Conservation (phyloP, 768 basidiomycete species). For the Trametes coccinea region DNA sequence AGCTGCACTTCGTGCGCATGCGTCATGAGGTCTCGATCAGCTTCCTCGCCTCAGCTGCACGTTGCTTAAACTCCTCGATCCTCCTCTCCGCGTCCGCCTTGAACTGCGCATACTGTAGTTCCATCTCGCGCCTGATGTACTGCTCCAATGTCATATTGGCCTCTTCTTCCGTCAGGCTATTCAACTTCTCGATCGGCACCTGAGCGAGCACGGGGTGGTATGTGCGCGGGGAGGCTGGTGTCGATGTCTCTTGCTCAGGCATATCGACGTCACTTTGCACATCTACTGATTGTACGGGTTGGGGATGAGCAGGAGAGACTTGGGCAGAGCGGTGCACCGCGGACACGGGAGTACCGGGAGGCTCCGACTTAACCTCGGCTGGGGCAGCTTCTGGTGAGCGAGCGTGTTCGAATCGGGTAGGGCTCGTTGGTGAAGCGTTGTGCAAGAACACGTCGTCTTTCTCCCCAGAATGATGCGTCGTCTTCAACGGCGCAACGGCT, state of each 20-base stretch:
- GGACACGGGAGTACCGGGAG: slow-evolving; percentile 11
- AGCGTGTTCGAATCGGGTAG: not conserved
- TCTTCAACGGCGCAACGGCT: slow-evolving; percentile 1
- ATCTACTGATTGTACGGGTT: not conserved
- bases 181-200: slow-evolving; percentile 28
- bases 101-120: slow-evolving; percentile 62
- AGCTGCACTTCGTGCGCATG: slow-evolving; percentile 6
- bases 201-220: slow-evolving; percentile 27
- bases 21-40: slow-evolving; percentile 34
- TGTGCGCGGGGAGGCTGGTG: slow-evolving; percentile 3
- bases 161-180: slow-evolving; percentile 60
- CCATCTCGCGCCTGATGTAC: slow-evolving; percentile 78
- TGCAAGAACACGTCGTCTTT: slow-evolving; percentile 4
- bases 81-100: slow-evolving; percentile 50
- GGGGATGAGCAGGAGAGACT: slow-evolving; percentile 2
- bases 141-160: slow-evolving; percentile 81
- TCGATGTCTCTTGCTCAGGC: slow-evolving; percentile 3
- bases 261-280: not conserved
- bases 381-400: not conserved
- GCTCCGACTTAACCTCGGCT: not conserved
- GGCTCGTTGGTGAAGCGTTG: not conserved
- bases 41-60: slow-evolving; percentile 39
- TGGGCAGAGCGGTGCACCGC: slow-evolving; percentile 13
- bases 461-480: not conserved
- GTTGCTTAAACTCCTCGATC: slow-evolving; percentile 49